These are phyloP conservation scores for Pyrenophora teres DNA, from an alignment of 2,329 filamentous ascomycete species.

Conservation along the genomic window DNA sequence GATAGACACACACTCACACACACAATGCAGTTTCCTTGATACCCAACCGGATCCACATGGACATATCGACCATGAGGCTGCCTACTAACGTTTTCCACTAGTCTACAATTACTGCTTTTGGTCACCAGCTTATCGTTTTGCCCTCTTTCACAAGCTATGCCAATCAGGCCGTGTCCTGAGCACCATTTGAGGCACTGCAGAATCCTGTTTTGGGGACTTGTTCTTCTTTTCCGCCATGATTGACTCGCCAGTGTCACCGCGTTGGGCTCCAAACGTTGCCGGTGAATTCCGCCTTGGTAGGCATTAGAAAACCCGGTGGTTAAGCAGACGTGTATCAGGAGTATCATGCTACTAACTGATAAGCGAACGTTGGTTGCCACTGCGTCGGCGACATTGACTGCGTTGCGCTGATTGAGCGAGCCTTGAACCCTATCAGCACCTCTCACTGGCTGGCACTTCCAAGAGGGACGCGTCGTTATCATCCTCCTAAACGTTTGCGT, in stretches of 20 bases:
- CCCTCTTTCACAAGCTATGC: conserved; percentile 1
- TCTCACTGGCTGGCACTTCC: background rate
- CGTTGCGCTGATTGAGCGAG: background rate
- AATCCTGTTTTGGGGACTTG: conserved; percentile 5
- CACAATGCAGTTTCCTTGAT: conserved; percentile 1
- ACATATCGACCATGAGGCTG: background rate
- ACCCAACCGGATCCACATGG: conserved; percentile 5
- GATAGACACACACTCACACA: background rate
- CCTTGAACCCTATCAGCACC: background rate
- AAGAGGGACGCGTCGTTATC: background rate
- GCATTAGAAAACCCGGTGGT: background rate
- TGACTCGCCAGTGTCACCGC: conserved; percentile 7
- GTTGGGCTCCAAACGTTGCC: background rate
- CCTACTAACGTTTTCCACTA: conserved; percentile 7
- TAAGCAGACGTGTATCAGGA: background rate
- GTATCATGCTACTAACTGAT: background rate
- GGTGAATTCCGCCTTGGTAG: background rate
- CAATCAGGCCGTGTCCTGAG: conserved; percentile 2
- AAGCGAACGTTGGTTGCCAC: background rate
- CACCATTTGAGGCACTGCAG: conserved; percentile 1
- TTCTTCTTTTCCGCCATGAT: conserved; percentile 7
- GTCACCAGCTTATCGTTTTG: conserved; percentile 5
- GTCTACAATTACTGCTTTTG: conserved; percentile 9
- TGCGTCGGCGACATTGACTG: background rate
- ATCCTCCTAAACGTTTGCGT: background rate